Base-by-base conservation (phyloP, 2,329 filamentous ascomycete genomes). In the Ophiostoma sp. region DNA sequence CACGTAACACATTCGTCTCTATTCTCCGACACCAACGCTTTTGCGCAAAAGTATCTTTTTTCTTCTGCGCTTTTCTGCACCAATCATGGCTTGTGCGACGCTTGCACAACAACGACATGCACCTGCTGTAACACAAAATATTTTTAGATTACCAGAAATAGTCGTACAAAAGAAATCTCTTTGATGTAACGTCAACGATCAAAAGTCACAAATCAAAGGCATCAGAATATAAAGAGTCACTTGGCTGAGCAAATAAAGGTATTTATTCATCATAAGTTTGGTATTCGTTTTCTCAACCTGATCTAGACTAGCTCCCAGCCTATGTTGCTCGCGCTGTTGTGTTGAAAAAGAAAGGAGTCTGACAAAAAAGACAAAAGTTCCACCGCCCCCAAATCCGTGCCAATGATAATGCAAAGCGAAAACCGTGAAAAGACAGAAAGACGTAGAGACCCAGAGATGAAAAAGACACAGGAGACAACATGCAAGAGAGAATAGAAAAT, bases 281-380 rank as follows among this genome's bases (percentile, higher is more conserved):
- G 54, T 60, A 60, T 60, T 60, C 54, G 20, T 65, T 65, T 65
- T 65, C 41, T 65, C 1, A 64, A 36, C 35, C 62, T 65, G 27
- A 39, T 23, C 35, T 41, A 65, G 33, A 35, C 62, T 31, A 35
- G 31, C 31, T 39, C 15, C 20, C 33, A n/a, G 35, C 60, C 33
- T 33, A 35, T 64, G 52, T 57, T n/a, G 23, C 52, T 57, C 23
- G 52, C 11, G 54, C 17, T n/a, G 39, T 20, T 62, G 57, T 7
- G 27, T 62, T 7, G 23, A 64, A 36, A 64, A 35, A 64, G 33
- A 64, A 36, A 20, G 4, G 10, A 62, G 57, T 35, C 60, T n/a
- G 62, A 65, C 62, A 65, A 65, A 65, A 65, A 65, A 8, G 15
- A 5, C n/a, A 36, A n/a, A 4, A 39, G 62, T 65, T 65, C 62